phyloP scores from a whole-genome alignment of 768 basidiomycete species.

The Harrya chromipes region DNA sequence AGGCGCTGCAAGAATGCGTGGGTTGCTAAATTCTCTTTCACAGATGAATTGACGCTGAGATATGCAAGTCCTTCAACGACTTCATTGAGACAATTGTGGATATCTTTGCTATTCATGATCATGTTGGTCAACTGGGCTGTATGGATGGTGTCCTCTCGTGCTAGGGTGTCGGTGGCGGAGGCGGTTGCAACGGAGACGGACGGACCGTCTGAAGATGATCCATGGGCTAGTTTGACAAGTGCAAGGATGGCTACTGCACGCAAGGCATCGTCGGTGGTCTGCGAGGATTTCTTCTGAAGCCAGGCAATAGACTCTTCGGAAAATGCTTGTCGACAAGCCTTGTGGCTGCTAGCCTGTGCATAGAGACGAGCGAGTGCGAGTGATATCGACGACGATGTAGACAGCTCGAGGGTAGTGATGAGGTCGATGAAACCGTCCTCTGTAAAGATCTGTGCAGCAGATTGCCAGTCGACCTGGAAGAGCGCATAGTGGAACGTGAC shows the following conservation, averaged over 20 bases:
- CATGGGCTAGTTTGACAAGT: slow-evolving; percentile 73
- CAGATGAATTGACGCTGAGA: slow-evolving; percentile 58
- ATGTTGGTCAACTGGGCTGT: slow-evolving; percentile 56
- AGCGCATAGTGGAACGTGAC: slow-evolving; percentile 72
- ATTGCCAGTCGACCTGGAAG: slow-evolving; percentile 76
- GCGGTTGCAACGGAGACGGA: slow-evolving; percentile 13
- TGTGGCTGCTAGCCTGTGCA: slow-evolving; percentile 73
- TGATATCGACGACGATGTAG: slow-evolving; percentile 45
- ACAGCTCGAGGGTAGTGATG: slow-evolving; percentile 64
- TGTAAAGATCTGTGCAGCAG: slow-evolving; percentile 62
- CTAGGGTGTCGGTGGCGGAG: slow-evolving; percentile 3
- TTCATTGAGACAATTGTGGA: slow-evolving; percentile 49
- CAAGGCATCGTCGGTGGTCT: slow-evolving; percentile 42
- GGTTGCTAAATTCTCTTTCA: slow-evolving; percentile 61
- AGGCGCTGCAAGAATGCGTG: slow-evolving; percentile 57
- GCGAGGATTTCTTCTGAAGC: slow-evolving; percentile 59
- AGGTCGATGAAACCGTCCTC: slow-evolving; percentile 61
- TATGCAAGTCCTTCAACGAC: slow-evolving; percentile 87
- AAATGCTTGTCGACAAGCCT: slow-evolving; percentile 62
- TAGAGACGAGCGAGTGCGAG: slow-evolving; percentile 70
- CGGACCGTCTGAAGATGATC: slow-evolving; percentile 43
- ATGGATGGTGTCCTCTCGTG: slow-evolving; percentile 41
- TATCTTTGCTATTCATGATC: slow-evolving; percentile 38
- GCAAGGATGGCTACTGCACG: slow-evolving; percentile 69
- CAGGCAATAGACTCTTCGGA: slow-evolving; percentile 57